These are phyloP conservation scores for Tulasnella sp. DNA, from an alignment of 768 basidiomycete species.

Conservation along the genomic window DNA sequence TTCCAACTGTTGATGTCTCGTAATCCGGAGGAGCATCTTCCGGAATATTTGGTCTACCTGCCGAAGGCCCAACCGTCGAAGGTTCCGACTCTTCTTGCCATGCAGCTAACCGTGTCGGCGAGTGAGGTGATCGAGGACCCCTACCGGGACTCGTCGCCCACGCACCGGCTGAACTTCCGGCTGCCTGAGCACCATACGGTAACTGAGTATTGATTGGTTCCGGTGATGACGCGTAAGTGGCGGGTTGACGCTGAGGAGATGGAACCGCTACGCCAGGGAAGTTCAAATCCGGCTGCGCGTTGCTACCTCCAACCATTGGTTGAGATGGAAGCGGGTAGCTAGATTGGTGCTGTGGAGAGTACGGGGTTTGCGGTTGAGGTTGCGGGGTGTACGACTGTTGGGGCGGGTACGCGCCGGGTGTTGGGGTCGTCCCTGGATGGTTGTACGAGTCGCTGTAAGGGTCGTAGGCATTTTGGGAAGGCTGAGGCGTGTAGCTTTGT, in stretches of 20 bases:
- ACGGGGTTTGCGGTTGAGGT: neutral
- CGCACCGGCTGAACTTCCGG: neutral
- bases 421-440: neutral
- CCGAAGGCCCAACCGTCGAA: neutral
- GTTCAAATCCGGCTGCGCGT: constrained; percentile 6
- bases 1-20: neutral
- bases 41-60: neutral
- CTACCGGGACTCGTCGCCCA: neutral
- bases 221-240: neutral
- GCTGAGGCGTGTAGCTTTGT: neutral
- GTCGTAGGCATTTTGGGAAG: neutral
- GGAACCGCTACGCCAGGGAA: constrained; percentile 10
- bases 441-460: neutral
- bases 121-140: neutral
- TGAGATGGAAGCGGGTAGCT: neutral
- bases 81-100: constrained; percentile 3
- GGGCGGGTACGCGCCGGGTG: neutral
- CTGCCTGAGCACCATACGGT: neutral
- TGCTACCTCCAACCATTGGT: neutral
- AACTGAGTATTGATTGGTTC: neutral
- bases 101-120: constrained; percentile 1
- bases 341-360: neutral
- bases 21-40: constrained; percentile 11
- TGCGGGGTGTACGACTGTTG: neutral
- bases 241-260: neutral